These are phyloP conservation scores for Rhynchosporium secalis DNA, from an alignment of 2,329 filamentous ascomycete species.

Conservation along the genomic window DNA sequence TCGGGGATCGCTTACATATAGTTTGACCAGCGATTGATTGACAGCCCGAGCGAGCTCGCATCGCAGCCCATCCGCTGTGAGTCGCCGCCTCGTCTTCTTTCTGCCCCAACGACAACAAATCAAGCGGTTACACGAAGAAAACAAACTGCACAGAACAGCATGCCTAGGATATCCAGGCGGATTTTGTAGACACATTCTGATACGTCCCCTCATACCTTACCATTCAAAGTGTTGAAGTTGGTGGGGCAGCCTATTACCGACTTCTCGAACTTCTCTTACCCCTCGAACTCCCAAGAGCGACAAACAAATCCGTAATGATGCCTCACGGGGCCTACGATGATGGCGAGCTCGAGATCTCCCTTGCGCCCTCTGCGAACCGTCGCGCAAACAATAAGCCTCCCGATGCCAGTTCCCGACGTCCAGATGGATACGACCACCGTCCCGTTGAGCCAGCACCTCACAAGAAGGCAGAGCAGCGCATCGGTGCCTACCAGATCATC, in stretches of 20 bases:
- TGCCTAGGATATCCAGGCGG: constrained; percentile 12
- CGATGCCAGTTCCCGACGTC: constrained; percentile 35
- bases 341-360: constrained; percentile 78
- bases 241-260: constrained; percentile 25
- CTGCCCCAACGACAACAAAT: constrained; percentile 6
- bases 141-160: not conserved
- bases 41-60: constrained; percentile 16
- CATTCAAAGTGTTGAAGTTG: constrained; percentile 22
- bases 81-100: constrained; percentile 13
- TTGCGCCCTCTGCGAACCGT: constrained; percentile 64
- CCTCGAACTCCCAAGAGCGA: constrained; percentile 26
- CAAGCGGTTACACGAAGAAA: constrained; percentile 8
- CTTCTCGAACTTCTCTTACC: constrained; percentile 6
- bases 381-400: constrained; percentile 45
- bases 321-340: constrained; percentile 61
- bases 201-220: constrained; percentile 9
- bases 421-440: constrained; percentile 30
- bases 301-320: constrained; percentile 29
- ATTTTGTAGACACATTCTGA: constrained; percentile 1
- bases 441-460: constrained; percentile 33
- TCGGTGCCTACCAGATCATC: constrained; percentile 89
- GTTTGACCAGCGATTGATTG: constrained; percentile 5
- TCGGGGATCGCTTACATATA: constrained; percentile 11
- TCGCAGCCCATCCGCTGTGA: constrained; percentile 10
- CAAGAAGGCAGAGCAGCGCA: constrained; percentile 71